A percentile compares a stretch with the other conserved stretches of the same genome.
These are phyloP conservation scores for Metschnikowia cerradonensis DNA, from an alignment of 805 yeast species.

Conservation along the genomic window DNA sequence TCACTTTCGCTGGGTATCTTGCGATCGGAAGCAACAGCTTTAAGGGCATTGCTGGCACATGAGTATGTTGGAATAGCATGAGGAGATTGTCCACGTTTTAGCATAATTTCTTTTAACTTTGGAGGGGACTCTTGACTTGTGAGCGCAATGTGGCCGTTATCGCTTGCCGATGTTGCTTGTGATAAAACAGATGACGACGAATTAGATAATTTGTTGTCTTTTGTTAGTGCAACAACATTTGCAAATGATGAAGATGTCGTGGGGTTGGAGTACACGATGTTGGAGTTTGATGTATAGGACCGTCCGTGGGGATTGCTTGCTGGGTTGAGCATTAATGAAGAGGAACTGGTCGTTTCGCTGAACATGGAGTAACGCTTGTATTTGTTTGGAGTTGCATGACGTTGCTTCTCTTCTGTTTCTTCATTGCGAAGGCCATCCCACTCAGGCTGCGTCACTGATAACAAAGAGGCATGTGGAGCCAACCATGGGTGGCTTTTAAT, in stretches of 20 bases:
- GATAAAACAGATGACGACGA: conserved; percentile 22
- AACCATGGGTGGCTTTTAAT: conserved; percentile 87
- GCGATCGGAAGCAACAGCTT: conserved; percentile 70
- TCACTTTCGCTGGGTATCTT: conserved; percentile 14
- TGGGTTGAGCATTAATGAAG: conserved; percentile 30
- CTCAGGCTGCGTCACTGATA: conserved; percentile 80
- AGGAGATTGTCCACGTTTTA: conserved; percentile 28
- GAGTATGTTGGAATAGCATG: conserved; percentile 33
- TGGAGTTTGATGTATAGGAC: conserved; percentile 32
- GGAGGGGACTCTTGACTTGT: conserved; percentile 5
- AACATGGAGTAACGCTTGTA: conserved; percentile 45
- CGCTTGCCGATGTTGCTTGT: neutral
- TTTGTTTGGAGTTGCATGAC: conserved; percentile 17
- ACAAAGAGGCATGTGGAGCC: conserved; percentile 73
- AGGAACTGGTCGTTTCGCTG: conserved; percentile 37
- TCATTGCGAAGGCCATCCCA: conserved; percentile 67
- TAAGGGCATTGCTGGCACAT: conserved; percentile 64
- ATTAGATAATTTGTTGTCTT: conserved; percentile 12
- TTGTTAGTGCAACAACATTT: conserved; percentile 49
- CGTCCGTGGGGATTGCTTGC: conserved; percentile 26
- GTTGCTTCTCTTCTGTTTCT: conserved; percentile 19
- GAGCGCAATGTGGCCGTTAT: conserved; percentile 1
- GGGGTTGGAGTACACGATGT: conserved; percentile 48
- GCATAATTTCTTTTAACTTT: conserved; percentile 4
- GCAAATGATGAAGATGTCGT: conserved; percentile 58